Conservation (phyloP, 176 grass and related monocot genomes). For the Zoysia pacifica region DNA sequence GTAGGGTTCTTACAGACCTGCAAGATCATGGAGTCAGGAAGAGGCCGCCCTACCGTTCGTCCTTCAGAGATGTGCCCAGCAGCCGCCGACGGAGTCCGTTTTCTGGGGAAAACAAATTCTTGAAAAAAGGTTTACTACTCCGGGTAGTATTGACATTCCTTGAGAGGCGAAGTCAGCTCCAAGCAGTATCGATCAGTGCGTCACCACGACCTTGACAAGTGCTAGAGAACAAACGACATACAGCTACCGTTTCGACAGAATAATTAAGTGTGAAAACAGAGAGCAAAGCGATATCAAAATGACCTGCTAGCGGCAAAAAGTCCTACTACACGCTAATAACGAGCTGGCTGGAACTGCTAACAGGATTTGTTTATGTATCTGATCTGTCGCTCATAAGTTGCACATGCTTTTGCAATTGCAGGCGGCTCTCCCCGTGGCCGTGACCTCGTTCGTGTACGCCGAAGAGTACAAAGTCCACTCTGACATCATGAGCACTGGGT, state of each 20-base stretch:
- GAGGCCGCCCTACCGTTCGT: not conserved
- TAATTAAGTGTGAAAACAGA: too few relatives aligned
- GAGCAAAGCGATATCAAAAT: too few relatives aligned
- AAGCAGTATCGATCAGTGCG: not conserved
- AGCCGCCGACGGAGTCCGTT: not conserved
- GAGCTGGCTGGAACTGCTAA: too few relatives aligned
- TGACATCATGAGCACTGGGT: constrained; percentile 98
- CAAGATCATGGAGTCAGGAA: not conserved
- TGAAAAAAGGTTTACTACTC: too few relatives aligned
- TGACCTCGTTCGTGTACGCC: constrained; percentile 88
- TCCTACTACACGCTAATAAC: too few relatives aligned
- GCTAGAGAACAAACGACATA: too few relatives aligned
- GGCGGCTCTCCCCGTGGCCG: constrained; percentile 79
- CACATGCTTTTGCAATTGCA: constrained; percentile 26
- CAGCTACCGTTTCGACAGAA: too few relatives aligned
- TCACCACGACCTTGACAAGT: too few relatives aligned
- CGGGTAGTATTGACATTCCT: too few relatives aligned
- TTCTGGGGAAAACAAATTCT: not conserved
- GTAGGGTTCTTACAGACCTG: too few relatives aligned
- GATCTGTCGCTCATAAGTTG: constrained; percentile 15
- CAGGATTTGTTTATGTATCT: too few relatives aligned
- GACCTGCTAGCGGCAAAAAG: too few relatives aligned
- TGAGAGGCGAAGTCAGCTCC: constrained; percentile 30
- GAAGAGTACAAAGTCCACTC: constrained; percentile 86
- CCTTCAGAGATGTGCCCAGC: not conserved